Base-by-base conservation (phyloP, 495 filamentous ascomycete genomes). In the Pyronema omphalodes region DNA sequence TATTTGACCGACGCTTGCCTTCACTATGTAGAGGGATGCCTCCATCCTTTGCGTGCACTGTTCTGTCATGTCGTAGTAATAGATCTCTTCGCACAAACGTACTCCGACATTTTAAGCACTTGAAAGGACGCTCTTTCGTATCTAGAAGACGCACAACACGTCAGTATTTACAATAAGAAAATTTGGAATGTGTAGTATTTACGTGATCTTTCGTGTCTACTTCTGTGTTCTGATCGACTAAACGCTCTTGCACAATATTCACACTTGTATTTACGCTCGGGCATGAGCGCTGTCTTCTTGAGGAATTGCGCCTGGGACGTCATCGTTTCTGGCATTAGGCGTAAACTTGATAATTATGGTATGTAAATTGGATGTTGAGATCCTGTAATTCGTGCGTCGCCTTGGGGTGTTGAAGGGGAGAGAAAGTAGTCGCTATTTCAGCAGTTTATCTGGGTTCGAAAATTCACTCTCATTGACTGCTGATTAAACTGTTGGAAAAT, bases 211-310 rank as follows among this genome's bases (percentile, higher is more conserved):
- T 98, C 91, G 71, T 98, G 91, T 72, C 91, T 75, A 70, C 87
- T 94, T 58, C 93, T 80, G 70, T 98, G 91, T 69, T 98, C 93
- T 67, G 87, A 94, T 67, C 93, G 76, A 72, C 86, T 94, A 67
- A 98, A 98, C 52, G 91, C 91, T 66, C 91, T 79, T 69, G 84
- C 86, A 74, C 91, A 98, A 70, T 94, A 98, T 75, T 93, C 86
- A 72, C 91, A 98, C 70, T 96, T 94, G 78, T 98, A 98, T 70
- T 94, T 95, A 74, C 88, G 86, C 73, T 95, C 88, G 43, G 88
- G 84, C 44, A 77, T 77, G 60, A 76, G 67, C 39, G 76, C 70
- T 53, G 76, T 67, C 67, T 79, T 81, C 60, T 63, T 78, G 68
- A 62, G 11, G 48, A 35, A 37, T 37, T 51, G 76, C 64, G 48